Base-by-base conservation (phyloP, 2,329 filamentous ascomycete genomes). In the Apiospora malaysiana region DNA sequence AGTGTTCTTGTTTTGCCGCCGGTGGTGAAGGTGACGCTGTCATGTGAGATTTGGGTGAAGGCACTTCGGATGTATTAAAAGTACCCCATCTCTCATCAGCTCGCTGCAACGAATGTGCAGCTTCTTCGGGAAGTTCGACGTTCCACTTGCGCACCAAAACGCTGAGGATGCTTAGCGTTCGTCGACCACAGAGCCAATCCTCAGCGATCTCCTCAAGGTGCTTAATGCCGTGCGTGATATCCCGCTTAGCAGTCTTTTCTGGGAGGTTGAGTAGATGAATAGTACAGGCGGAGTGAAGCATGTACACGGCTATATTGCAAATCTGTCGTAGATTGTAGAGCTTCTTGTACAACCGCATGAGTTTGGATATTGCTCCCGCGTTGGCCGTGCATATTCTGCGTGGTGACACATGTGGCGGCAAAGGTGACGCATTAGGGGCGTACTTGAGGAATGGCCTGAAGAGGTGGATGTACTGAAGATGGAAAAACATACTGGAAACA, bases 391-490 rank as follows among this genome's bases (percentile, higher is more conserved):
- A 98, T 69, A 97, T 90, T 75, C 95, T 94, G 23, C 95, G 90
- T 0, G 96, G 95, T 9, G 95, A 98, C 23, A 98, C 93, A 76
- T 97, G 94, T 1, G 90, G 84, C 4, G 95, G 95, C 1, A 98
- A 87, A 0, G 94, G 95, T 0, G 95, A 97, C 0, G 91, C 91
- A 8, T 89, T 84, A 67, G 93, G 94, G 3, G 90, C 92, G 78
- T 98, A 98, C 80, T 96, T 97, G 68, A 98, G 87, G 79, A 98
- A 98, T 0, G 96, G 95, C 6, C 95, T 91, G 85, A 98, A 98
- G 5, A 98, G 90, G 78, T 98, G 95, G 72, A 98, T 97, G 79
- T 97, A 97, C 66, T 98, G 90, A 0, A 98, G 87, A 78, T 98
- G 95, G 81, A 95, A 97, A 82, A 98, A 97, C 95, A 98, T 98